Conservation (phyloP, 441 rosid genomes). For the Iberis amara region DNA sequence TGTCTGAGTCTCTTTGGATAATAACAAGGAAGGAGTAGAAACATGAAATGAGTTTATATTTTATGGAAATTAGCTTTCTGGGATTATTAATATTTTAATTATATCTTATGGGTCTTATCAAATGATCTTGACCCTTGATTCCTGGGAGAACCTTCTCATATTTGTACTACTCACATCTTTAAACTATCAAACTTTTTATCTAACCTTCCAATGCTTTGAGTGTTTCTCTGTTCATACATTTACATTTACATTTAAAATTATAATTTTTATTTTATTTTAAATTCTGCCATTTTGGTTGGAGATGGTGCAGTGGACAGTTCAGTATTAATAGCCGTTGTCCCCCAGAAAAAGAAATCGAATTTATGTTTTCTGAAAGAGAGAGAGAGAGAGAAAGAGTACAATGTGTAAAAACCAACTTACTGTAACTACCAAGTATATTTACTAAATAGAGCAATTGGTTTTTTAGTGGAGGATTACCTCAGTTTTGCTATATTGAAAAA, state of each 20-base stretch:
- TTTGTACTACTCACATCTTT: conserved; percentile 35
- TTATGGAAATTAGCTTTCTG: background rate
- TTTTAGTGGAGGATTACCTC: conserved; percentile 15
- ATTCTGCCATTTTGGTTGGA: conserved; percentile 39
- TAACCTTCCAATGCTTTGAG: conserved; percentile 24
- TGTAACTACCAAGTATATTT: conserved; percentile 21
- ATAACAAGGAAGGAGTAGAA: conserved; percentile 18
- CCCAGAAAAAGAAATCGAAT: conserved; percentile 37
- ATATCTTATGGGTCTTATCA: conserved; percentile 48
- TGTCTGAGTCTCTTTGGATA: conserved; percentile 25
- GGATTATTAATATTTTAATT: background rate
- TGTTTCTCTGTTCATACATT: conserved; percentile 22
- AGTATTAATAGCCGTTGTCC: conserved; percentile 74
- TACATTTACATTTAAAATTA: background rate
- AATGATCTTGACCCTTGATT: conserved; percentile 89
- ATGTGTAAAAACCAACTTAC: conserved; percentile 7
- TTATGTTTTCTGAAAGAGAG: conserved; percentile 23
- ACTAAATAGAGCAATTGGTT: conserved; percentile 25
- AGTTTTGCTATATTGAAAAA: conserved; percentile 24
- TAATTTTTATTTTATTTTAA: background rate
- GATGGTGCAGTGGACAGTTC: conserved; percentile 53
- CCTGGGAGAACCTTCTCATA: conserved; percentile 75
- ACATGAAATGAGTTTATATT: conserved; percentile 6
- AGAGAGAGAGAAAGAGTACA: background rate
- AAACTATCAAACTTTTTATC: conserved; percentile 25